Conservation (phyloP, 768 basidiomycete genomes). For the Pleurotus sapidus region DNA sequence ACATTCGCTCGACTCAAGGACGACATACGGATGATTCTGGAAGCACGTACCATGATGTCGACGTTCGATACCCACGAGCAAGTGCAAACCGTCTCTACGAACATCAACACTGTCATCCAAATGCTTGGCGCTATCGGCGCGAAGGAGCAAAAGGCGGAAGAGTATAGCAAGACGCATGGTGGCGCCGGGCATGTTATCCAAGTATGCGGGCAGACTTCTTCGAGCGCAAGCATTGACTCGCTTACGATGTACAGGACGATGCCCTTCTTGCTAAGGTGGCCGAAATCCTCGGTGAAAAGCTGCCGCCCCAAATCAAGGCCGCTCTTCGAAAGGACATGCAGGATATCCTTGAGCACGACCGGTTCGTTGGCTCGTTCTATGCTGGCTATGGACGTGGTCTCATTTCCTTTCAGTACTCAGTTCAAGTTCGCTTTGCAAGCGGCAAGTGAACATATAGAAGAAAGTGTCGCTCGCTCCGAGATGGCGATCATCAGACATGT, state of each 20-base stretch:
- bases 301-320: constrained; percentile 1
- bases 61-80: not conserved
- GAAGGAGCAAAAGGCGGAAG: constrained; percentile 6
- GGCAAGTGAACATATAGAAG: constrained; percentile 11
- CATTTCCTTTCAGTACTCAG: constrained; percentile 9
- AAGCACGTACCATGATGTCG: constrained; percentile 4
- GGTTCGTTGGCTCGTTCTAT: not conserved
- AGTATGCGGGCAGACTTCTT: not conserved
- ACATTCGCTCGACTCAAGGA: not conserved
- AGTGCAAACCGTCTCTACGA: not conserved
- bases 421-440: constrained; percentile 16
- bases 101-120: not conserved
- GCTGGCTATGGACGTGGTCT: too few relatives aligned
- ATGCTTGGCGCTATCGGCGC: constrained; percentile 3
- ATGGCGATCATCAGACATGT: constrained; percentile 14
- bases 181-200: constrained; percentile 2
- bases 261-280: constrained; percentile 7
- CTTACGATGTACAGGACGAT: not conserved
- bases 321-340: constrained; percentile 7
- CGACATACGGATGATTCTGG: not conserved
- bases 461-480: constrained; percentile 13
- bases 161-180: not conserved
- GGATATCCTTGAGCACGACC: constrained; percentile 11
- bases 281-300: constrained; percentile 3
- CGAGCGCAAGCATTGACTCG: too few relatives aligned